A percentile compares a stretch with the other conserved stretches of the same genome.
Conservation (phyloP, 768 basidiomycete species). For the Obba rivulosa region DNA sequence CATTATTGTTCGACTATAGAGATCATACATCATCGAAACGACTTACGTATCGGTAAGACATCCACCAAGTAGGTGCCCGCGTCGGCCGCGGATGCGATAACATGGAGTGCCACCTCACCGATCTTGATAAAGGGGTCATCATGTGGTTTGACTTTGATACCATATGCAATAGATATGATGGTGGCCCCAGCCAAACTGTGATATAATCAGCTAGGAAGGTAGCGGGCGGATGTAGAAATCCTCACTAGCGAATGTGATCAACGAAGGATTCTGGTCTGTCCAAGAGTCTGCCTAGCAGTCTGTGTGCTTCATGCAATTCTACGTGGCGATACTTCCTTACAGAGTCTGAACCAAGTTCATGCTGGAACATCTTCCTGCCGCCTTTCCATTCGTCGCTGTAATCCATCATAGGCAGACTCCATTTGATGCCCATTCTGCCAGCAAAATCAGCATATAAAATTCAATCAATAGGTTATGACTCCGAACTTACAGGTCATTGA, state of each 20-base stretch:
- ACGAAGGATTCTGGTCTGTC: slow-evolving; percentile 35
- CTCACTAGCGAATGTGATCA: slow-evolving; percentile 32
- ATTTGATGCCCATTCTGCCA: slow-evolving; percentile 37
- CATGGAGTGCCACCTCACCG: slow-evolving; percentile 33
- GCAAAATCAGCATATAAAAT: neutral
- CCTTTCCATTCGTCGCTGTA: slow-evolving; percentile 39
- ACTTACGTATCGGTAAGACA: slow-evolving; percentile 25
- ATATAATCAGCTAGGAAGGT: slow-evolving; percentile 4
- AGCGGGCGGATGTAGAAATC: neutral
- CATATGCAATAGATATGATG: slow-evolving; percentile 42
- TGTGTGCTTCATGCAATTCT: slow-evolving; percentile 25
- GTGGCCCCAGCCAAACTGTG: slow-evolving; percentile 36
- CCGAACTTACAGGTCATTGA: slow-evolving; percentile 16
- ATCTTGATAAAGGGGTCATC: slow-evolving; percentile 39
- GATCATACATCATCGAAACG: neutral
- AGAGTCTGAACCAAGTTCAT: slow-evolving; percentile 30
- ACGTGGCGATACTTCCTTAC: slow-evolving; percentile 13
- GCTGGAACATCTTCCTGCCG: slow-evolving; percentile 37
- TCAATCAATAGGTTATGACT: neutral
- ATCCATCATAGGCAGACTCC: slow-evolving; percentile 34
- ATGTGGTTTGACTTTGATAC: slow-evolving; percentile 22
- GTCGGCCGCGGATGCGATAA: slow-evolving; percentile 28
- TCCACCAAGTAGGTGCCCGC: slow-evolving; percentile 45
- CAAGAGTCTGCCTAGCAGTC: slow-evolving; percentile 28
- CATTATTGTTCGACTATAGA: neutral